Percentiles rank a stretch among this genome's conserved stretches.
phyloP scores from a whole-genome alignment of 2,329 filamentous ascomycete species.

The Lojkania enalia region DNA sequence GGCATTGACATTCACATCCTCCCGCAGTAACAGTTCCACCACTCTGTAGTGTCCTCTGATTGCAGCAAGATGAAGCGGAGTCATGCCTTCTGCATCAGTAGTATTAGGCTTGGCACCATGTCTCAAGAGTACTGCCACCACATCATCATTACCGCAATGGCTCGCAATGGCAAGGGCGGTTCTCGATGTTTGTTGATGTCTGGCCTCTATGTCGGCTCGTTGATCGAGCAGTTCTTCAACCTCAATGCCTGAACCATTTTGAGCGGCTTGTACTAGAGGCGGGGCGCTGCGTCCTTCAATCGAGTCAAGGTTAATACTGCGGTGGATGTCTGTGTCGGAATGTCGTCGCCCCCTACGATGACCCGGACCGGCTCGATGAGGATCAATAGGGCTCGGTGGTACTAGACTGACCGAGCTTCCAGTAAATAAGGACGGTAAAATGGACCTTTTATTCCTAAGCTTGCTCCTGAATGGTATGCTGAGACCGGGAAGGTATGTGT shows the following conservation, averaged over 20 bases:
- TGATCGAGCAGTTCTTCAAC: constrained; percentile 35
- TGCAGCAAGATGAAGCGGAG: constrained; percentile 21
- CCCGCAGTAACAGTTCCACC: constrained; percentile 16
- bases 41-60: constrained; percentile 18
- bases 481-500: neutral
- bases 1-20: constrained; percentile 35
- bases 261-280: constrained; percentile 42
- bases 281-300: constrained; percentile 34
- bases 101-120: constrained; percentile 34
- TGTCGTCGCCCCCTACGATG: constrained; percentile 21
- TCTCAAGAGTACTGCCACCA: constrained; percentile 39
- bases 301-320: constrained; percentile 43
- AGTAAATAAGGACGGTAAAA: constrained; percentile 10
- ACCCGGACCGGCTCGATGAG: constrained; percentile 13
- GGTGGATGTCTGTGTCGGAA: constrained; percentile 30
- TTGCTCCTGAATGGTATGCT: neutral
- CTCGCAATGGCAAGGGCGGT: constrained; percentile 46
- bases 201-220: constrained; percentile 18
- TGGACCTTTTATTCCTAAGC: constrained; percentile 13
- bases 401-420: constrained; percentile 3
- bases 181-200: constrained; percentile 36
- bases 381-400: constrained; percentile 10
- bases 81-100: constrained; percentile 28
- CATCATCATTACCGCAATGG: constrained; percentile 45
- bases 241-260: constrained; percentile 40